Evolutionary conservation across 148 eudicot species (phyloP).

Genomic region (Chenopodium suecicum): DNA sequence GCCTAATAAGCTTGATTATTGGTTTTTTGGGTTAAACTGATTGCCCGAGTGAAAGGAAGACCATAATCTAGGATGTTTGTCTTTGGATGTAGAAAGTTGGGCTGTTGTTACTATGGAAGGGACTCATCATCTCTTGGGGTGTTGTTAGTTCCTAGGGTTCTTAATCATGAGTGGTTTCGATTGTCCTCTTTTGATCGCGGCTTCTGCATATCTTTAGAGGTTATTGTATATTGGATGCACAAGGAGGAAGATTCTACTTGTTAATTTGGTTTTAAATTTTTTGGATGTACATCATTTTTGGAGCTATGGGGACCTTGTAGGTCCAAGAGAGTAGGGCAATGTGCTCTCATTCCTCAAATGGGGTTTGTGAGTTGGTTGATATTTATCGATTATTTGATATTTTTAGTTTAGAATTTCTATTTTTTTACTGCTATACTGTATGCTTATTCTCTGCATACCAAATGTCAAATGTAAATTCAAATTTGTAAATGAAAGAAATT

Average conservation of each 20-base stretch:
- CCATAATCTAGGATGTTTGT: not conserved
- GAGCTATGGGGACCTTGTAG: not conserved
- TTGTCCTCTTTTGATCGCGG: not conserved
- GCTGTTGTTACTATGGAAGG: not conserved
- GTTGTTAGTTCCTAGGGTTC: not conserved
- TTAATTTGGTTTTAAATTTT: not conserved
- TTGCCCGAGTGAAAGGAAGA: not conserved
- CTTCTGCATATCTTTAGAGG: constrained; percentile 2
- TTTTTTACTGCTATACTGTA: not conserved
- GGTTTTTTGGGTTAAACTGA: not conserved
- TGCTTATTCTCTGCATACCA: constrained; percentile 11
- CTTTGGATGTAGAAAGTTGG: not conserved
- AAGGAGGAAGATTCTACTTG: not conserved
- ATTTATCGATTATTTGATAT: not conserved
- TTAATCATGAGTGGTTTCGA: not conserved
- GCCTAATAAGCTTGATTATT: not conserved
- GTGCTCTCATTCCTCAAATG: not conserved
- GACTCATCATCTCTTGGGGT: constrained; percentile 1
- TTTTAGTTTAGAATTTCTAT: not conserved
- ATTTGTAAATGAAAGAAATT: not conserved
- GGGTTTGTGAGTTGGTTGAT: constrained; percentile 21
- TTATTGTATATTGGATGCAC: not conserved
- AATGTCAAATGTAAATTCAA: constrained; percentile 10
- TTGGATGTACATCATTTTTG: constrained; percentile 11
- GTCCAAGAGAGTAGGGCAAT: constrained; percentile 8